Conservation (phyloP, 2,329 filamentous ascomycete species). For the Ilyonectria mors-panacis region DNA sequence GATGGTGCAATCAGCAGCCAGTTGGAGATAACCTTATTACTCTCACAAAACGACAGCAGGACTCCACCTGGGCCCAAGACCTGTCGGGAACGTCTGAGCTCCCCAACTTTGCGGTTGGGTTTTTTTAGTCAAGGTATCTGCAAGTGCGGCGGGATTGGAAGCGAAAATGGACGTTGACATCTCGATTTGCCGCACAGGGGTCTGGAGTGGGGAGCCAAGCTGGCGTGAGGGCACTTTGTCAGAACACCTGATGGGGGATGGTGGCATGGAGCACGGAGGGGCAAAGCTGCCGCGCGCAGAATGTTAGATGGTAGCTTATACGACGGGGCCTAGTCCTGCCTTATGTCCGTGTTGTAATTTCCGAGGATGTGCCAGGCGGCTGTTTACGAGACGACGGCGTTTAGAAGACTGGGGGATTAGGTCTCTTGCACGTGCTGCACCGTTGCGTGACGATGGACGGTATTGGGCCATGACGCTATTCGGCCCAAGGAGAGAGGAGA, state of each 20-base stretch:
- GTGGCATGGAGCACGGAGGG: neutral
- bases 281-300: neutral
- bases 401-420: neutral
- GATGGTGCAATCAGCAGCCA: conserved; percentile 6
- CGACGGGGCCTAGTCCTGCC: conserved; percentile 3
- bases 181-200: neutral
- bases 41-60: neutral
- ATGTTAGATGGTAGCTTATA: conserved; percentile 16
- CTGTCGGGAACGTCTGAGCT: neutral
- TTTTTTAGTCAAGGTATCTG: neutral
- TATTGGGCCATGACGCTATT: neutral
- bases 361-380: neutral
- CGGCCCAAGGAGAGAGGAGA: neutral
- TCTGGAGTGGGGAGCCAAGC: neutral
- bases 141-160: neutral
- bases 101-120: neutral
- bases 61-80: neutral
- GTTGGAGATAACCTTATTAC: conserved; percentile 6
- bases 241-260: conserved; percentile 8
- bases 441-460: neutral
- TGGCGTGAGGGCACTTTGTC: conserved; percentile 4
- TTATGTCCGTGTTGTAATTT: conserved; percentile 7
- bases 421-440: neutral
- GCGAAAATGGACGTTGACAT: neutral
- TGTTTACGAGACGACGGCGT: neutral